Conservation (phyloP, 345 rosid species). For the Hibiscus syriacus region DNA sequence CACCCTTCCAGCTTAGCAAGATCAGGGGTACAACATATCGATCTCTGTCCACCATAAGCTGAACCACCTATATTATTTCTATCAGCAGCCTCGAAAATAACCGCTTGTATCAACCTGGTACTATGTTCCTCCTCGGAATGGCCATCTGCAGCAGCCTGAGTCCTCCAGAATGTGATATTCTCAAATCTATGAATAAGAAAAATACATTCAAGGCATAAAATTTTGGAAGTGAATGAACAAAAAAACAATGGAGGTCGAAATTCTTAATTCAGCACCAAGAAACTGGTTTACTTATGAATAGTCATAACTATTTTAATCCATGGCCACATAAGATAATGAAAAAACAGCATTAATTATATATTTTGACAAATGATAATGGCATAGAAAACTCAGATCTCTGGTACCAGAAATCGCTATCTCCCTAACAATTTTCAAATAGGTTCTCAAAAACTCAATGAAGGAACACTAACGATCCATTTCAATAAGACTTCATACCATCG, state of each 20-base stretch:
- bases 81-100: constrained; percentile 90
- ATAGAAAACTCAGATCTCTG: not conserved
- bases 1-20: constrained; percentile 95
- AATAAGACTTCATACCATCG: no score
- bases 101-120: constrained; percentile 67
- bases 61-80: constrained; percentile 94
- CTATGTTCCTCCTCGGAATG: constrained; percentile 34
- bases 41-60: constrained; percentile 97
- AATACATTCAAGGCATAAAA: not conserved
- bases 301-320: not conserved
- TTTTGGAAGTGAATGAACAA: no score
- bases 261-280: no score
- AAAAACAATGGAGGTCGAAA: no score
- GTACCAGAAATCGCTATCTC: no score
- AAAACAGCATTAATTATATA: not conserved
- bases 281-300: not conserved
- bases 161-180: constrained; percentile 72
- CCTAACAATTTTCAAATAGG: no score
- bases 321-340: not conserved
- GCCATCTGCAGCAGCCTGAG: constrained; percentile 36
- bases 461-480: no score
- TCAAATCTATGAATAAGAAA: constrained; percentile 46
- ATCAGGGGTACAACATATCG: constrained; percentile 93
- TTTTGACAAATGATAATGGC: not conserved
- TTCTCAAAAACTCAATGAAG: no score